Conservation (phyloP, 371 early-diverging fungal genomes). For the Syncephalastrum contaminatum region DNA sequence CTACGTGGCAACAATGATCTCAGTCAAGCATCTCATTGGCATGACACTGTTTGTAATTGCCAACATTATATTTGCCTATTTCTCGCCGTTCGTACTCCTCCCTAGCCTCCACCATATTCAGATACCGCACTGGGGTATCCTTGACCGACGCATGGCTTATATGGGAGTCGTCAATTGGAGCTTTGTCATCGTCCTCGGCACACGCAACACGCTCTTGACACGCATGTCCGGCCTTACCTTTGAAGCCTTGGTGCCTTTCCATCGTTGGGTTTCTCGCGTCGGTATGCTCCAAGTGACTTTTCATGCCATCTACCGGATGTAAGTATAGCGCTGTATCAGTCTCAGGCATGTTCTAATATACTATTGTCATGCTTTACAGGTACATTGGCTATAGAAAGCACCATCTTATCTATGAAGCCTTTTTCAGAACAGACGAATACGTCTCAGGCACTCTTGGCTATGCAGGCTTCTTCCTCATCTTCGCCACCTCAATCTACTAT, state of each 20-base stretch:
- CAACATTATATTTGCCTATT: conserved; percentile 34
- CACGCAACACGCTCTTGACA: conserved; percentile 37
- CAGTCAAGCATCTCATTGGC: conserved; percentile 38
- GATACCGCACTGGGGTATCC: conserved; percentile 15
- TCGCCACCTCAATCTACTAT: conserved; percentile 31
- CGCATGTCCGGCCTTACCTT: conserved; percentile 40
- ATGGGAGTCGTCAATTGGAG: conserved; percentile 42
- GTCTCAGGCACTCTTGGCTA: conserved; percentile 35
- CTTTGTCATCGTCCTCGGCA: conserved; percentile 39
- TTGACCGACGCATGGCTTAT: conserved; percentile 45
- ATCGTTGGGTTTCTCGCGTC: conserved; percentile 43
- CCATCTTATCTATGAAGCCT: conserved; percentile 8
- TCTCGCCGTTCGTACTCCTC: conserved; percentile 26
- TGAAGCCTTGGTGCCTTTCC: conserved; percentile 41
- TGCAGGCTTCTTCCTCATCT: conserved; percentile 36
- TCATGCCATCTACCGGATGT: conserved; percentile 44
- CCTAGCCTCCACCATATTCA: conserved; percentile 5
- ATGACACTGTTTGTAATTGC: conserved; percentile 25
- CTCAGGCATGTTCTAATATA: background rate
- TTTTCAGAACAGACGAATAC: conserved; percentile 30
- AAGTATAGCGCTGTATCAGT: conserved; percentile 5
- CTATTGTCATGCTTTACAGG: background rate
- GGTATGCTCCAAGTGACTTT: conserved; percentile 36
- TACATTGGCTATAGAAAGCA: background rate
- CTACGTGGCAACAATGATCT: conserved; percentile 37